phyloP scores from a whole-genome alignment of 2,329 filamentous ascomycete genomes.

The Nigrospora sphaerica region DNA sequence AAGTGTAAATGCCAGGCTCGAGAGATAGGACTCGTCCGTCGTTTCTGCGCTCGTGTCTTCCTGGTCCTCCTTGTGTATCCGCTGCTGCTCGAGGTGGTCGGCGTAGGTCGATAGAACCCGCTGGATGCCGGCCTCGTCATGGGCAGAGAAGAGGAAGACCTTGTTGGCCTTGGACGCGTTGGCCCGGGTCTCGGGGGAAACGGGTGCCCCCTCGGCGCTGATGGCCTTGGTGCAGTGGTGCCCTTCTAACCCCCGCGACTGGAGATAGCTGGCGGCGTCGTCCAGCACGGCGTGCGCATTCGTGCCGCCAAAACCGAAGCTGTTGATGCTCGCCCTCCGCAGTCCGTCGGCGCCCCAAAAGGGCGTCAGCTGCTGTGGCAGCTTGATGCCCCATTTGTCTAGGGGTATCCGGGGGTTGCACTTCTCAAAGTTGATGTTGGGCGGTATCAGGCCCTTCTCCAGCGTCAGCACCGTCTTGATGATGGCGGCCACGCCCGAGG shows the following conservation, averaged over 20 bases:
- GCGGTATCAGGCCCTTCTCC: constrained; percentile 15
- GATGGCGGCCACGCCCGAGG: constrained; percentile 12
- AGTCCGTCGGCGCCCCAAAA: constrained; percentile 10
- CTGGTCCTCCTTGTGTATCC: background rate
- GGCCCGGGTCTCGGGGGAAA: constrained; percentile 8
- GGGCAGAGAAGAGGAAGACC: background rate
- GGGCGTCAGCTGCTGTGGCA: constrained; percentile 12
- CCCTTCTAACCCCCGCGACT: constrained; percentile 13
- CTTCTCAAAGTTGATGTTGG: constrained; percentile 24
- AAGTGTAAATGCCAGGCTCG: background rate
- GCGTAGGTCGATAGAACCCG: background rate
- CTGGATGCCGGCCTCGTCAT: background rate
- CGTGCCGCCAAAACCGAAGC: constrained; percentile 26
- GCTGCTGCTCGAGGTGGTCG: background rate
- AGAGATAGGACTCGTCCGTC: background rate
- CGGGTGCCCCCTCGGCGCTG: constrained; percentile 5
- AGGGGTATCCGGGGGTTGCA: constrained; percentile 25
- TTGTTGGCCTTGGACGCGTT: background rate
- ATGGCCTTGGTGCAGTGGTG: constrained; percentile 12
- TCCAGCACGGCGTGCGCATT: constrained; percentile 26
- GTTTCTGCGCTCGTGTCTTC: background rate
- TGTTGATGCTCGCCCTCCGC: constrained; percentile 20
- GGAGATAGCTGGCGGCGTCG: constrained; percentile 19
- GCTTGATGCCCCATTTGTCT: constrained; percentile 13
- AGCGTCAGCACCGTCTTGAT: constrained; percentile 19